These are phyloP conservation scores for Gossypium trilobum DNA, from an alignment of 441 rosid genomes.

Conservation along the genomic window DNA sequence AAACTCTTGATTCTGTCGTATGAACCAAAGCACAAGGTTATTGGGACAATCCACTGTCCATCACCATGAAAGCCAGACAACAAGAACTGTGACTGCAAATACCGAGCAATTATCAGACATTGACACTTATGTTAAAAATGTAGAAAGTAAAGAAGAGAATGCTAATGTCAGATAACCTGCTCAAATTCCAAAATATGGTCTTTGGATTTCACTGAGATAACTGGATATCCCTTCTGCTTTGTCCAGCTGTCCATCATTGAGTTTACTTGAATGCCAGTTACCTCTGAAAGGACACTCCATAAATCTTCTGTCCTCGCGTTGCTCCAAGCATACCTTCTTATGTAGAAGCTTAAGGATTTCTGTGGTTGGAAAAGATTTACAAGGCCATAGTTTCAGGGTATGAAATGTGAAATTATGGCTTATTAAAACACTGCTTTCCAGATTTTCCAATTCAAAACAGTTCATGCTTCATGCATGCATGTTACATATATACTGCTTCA, in stretches of 20 bases:
- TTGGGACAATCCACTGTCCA: constrained; percentile 91
- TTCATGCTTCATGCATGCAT: not conserved
- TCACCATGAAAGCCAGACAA: constrained; percentile 71
- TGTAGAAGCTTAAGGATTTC: constrained; percentile 80
- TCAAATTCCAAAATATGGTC: constrained; percentile 68
- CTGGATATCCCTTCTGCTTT: constrained; percentile 82
- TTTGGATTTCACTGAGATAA: constrained; percentile 54
- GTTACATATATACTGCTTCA: not conserved
- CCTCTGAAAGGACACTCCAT: constrained; percentile 77
- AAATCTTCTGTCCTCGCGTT: constrained; percentile 91
- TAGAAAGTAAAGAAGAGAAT: not conserved
- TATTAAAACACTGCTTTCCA: not conserved
- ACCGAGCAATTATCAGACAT: not conserved
- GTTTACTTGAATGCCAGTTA: constrained; percentile 79
- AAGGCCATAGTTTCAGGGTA: not conserved
- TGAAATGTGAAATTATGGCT: not conserved
- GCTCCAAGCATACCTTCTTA: constrained; percentile 59
- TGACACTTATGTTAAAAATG: not conserved
- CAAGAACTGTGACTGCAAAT: constrained; percentile 65
- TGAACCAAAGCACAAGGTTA: constrained; percentile 68
- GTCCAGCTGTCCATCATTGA: constrained; percentile 88
- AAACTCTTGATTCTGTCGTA: constrained; percentile 59
- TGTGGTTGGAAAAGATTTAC: constrained; percentile 24
- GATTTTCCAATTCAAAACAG: not conserved
- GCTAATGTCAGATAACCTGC: constrained; percentile 42